Conservation (phyloP, 176 grass and related monocot species). For the Aegilops bicornis region DNA sequence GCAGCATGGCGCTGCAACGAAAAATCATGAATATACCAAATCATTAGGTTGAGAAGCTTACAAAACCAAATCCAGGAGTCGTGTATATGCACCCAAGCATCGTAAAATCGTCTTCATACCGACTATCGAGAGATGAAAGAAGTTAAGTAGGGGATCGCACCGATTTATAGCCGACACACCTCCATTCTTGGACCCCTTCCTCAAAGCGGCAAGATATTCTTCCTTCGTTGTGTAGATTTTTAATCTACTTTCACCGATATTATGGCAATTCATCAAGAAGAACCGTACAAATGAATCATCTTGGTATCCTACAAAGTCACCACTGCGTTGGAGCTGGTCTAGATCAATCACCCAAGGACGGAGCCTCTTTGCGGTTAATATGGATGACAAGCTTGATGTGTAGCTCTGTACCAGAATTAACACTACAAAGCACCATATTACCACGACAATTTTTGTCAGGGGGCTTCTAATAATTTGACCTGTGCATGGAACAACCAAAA, state of each 20-base stretch:
- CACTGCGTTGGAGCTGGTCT: conserved; percentile 25
- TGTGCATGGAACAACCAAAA: conserved; percentile 14
- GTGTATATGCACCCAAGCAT: conserved; percentile 49
- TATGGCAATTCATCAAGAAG: conserved; percentile 12
- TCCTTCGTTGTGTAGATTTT: conserved; percentile 27
- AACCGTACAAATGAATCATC: conserved; percentile 32
- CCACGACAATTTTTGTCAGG: neutral
- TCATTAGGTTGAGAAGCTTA: conserved; percentile 34
- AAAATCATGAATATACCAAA: neutral
- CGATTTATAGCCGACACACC: conserved; percentile 59
- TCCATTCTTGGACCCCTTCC: conserved; percentile 9
- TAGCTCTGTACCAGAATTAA: conserved; percentile 55
- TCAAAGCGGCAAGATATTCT: conserved; percentile 51
- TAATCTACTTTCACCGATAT: conserved; percentile 31
- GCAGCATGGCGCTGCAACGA: neutral
- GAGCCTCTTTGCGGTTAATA: conserved; percentile 48
- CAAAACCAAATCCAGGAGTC: conserved; percentile 67
- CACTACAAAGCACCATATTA: conserved; percentile 61
- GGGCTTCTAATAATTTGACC: conserved; percentile 51
- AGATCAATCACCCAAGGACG: conserved; percentile 32
- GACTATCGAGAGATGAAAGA: conserved; percentile 37
- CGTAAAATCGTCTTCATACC: conserved; percentile 19
- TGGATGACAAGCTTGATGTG: conserved; percentile 52
- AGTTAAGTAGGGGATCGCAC: conserved; percentile 58
- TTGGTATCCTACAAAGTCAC: conserved; percentile 53